A percentile compares a stretch with the other conserved stretches of the same genome.
Evolutionary conservation across 1,284 basidiomycete species (phyloP).

Genomic region (Pseudozyma tsukubaensis): DNA sequence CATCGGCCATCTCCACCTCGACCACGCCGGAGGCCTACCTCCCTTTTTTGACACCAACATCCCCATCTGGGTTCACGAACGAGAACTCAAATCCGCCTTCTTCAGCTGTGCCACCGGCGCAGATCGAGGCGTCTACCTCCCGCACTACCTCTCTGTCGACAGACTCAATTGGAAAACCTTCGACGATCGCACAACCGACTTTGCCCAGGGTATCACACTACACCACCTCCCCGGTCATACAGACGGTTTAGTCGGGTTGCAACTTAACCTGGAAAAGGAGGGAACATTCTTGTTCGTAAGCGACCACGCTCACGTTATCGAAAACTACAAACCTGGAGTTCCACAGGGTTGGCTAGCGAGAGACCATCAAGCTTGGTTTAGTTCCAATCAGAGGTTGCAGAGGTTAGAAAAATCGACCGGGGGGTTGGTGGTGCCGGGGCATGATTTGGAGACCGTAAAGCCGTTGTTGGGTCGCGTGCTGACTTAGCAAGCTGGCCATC

Average conservation of each 20-base stretch:
- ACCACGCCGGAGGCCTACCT: conserved; percentile 63
- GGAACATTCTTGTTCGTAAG: conserved; percentile 58
- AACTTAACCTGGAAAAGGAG: conserved; percentile 56
- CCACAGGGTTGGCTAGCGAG: conserved; percentile 60
- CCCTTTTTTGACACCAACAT: conserved; percentile 54
- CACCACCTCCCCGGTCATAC: conserved; percentile 66
- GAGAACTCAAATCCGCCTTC: conserved; percentile 60
- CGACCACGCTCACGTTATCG: conserved; percentile 56
- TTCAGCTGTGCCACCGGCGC: conserved; percentile 58
- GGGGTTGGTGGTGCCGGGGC: conserved; percentile 51
- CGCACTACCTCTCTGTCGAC: conserved; percentile 52
- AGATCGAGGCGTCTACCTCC: conserved; percentile 56
- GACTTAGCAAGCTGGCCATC: conserved; percentile 10
- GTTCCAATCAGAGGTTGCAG: conserved; percentile 55
- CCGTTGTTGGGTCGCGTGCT: conserved; percentile 39
- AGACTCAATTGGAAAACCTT: conserved; percentile 65
- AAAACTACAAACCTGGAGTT: conserved; percentile 55
- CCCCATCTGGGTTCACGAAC: conserved; percentile 64
- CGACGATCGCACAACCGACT: conserved; percentile 56
- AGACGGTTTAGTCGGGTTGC: conserved; percentile 60
- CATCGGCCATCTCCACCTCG: conserved; percentile 59
- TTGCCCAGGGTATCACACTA: conserved; percentile 60
- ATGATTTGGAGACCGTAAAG: conserved; percentile 44
- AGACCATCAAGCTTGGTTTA: conserved; percentile 60
- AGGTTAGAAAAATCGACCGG: conserved; percentile 53